These are phyloP conservation scores for Aspergillus alliaceus DNA, from an alignment of 2,329 filamentous ascomycete genomes.

Conservation along the genomic window DNA sequence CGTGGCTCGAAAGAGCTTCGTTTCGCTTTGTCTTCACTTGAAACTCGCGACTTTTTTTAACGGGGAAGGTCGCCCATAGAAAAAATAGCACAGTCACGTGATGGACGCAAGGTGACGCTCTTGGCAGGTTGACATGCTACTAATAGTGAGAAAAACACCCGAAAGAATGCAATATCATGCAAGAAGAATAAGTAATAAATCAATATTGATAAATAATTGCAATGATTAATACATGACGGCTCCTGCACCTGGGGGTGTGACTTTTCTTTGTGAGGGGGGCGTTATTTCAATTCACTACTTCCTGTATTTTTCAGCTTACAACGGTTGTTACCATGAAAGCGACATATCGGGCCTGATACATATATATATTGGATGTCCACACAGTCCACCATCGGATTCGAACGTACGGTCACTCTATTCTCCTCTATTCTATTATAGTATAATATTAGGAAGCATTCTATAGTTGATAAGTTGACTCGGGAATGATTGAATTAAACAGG, in stretches of 20 bases:
- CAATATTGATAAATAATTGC: neutral
- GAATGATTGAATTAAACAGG: too few relatives aligned
- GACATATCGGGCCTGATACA: too few relatives aligned
- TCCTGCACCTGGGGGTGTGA: neutral
- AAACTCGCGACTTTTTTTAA: slow-evolving; percentile 18
- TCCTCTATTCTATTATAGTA: too few relatives aligned
- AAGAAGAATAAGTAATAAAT: neutral
- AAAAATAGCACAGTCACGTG: slow-evolving; percentile 23
- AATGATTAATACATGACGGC: neutral
- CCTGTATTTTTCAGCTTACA: too few relatives aligned
- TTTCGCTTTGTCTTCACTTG: slow-evolving; percentile 13
- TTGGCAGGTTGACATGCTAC: slow-evolving; percentile 10
- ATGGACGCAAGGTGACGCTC: slow-evolving; percentile 11
- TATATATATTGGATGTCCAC: too few relatives aligned
- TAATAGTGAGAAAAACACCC: neutral
- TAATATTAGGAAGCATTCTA: too few relatives aligned
- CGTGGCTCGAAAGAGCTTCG: slow-evolving; percentile 10
- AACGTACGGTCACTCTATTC: too few relatives aligned
- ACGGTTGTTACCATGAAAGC: too few relatives aligned
- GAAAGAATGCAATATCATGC: neutral
- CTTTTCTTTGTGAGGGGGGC: too few relatives aligned
- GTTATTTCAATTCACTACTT: neutral
- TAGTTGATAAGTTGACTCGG: too few relatives aligned
- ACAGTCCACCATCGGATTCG: too few relatives aligned
- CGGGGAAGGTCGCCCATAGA: slow-evolving; percentile 10